phyloP scores from a whole-genome alignment of 2,329 filamentous ascomycete genomes.

The Alternaria tenuissima region DNA sequence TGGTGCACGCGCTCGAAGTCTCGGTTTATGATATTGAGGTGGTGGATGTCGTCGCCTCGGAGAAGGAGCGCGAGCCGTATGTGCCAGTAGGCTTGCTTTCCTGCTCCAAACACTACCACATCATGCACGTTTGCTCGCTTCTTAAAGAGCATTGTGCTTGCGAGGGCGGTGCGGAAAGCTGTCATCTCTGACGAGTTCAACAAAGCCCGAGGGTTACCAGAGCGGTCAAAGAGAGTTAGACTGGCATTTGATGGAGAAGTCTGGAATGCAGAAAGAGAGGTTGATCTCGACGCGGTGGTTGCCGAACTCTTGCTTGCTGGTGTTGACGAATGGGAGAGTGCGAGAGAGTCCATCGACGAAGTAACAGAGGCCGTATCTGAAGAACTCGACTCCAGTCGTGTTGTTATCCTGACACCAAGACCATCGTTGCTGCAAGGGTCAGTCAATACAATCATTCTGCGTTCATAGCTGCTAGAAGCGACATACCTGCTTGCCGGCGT shows the following conservation, averaged over 20 bases:
- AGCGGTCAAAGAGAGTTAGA: slow-evolving; percentile 66
- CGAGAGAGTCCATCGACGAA: slow-evolving; percentile 45
- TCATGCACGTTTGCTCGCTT: slow-evolving; percentile 75
- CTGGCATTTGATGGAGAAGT: slow-evolving; percentile 56
- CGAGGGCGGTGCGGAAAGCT: slow-evolving; percentile 72
- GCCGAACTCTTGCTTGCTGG: slow-evolving; percentile 33
- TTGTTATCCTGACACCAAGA: slow-evolving; percentile 72
- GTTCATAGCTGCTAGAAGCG: background rate
- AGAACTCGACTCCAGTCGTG: slow-evolving; percentile 52
- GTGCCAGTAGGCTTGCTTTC: slow-evolving; percentile 94
- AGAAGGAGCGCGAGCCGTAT: slow-evolving; percentile 82
- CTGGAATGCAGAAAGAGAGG: slow-evolving; percentile 25
- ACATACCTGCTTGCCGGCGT: slow-evolving; percentile 65
- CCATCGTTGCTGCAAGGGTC: slow-evolving; percentile 57
- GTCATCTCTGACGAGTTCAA: slow-evolving; percentile 74
- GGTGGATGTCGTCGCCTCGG: slow-evolving; percentile 72
- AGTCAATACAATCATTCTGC: background rate
- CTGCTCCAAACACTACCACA: slow-evolving; percentile 84
- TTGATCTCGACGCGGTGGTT: slow-evolving; percentile 17
- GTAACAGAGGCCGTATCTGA: slow-evolving; percentile 40
- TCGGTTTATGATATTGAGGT: slow-evolving; percentile 84
- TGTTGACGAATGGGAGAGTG: slow-evolving; percentile 31
- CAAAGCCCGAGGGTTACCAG: slow-evolving; percentile 67
- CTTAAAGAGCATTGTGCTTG: slow-evolving; percentile 67
- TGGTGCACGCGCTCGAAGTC: slow-evolving; percentile 67